A percentile compares a stretch with the other conserved stretches of the same genome.
Conservation (phyloP, 2,329 filamentous ascomycete species). For the Bipolaris gigantea region DNA sequence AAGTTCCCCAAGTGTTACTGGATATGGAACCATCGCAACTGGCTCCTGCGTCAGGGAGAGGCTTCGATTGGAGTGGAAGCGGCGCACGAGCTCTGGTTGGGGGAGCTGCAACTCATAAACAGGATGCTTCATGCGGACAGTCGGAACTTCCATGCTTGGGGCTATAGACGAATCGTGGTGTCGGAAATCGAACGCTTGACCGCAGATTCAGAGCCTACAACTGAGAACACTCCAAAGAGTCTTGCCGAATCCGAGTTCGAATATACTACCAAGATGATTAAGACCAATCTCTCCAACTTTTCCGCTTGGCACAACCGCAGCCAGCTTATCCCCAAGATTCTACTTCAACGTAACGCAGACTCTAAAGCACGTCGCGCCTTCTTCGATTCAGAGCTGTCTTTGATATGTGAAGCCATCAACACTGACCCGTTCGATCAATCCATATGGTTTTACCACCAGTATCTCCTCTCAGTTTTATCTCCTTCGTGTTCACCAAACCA, state of each 20-base stretch:
- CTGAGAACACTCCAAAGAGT: slow-evolving; percentile 45
- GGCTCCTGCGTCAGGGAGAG: slow-evolving; percentile 76
- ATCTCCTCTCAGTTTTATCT: slow-evolving; percentile 67
- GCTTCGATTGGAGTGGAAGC: slow-evolving; percentile 58
- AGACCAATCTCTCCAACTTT: slow-evolving; percentile 86
- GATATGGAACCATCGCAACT: slow-evolving; percentile 96
- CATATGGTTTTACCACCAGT: slow-evolving; percentile 96
- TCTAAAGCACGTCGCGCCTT: slow-evolving; percentile 66
- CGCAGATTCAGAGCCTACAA: background rate
- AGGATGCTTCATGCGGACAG: slow-evolving; percentile 88
- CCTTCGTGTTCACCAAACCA: slow-evolving; percentile 55
- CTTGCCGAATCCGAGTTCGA: slow-evolving; percentile 80
- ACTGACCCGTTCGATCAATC: slow-evolving; percentile 94
- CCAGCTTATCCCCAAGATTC: slow-evolving; percentile 75
- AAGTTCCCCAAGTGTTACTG: slow-evolving; percentile 97
- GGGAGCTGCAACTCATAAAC: slow-evolving; percentile 77
- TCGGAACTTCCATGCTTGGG: slow-evolving; percentile 96
- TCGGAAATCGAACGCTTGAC: slow-evolving; percentile 67
- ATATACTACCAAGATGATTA: slow-evolving; percentile 89
- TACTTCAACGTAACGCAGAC: slow-evolving; percentile 70
- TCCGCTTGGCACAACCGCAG: slow-evolving; percentile 94
- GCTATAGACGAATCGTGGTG: slow-evolving; percentile 80
- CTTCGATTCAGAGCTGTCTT: slow-evolving; percentile 74
- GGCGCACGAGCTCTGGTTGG: slow-evolving; percentile 74
- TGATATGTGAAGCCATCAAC: slow-evolving; percentile 77